Evolutionary conservation across 441 rosid species (phyloP), one percentile per base, ranked within the genome.

Genomic region (Erodium texanum): DNA sequence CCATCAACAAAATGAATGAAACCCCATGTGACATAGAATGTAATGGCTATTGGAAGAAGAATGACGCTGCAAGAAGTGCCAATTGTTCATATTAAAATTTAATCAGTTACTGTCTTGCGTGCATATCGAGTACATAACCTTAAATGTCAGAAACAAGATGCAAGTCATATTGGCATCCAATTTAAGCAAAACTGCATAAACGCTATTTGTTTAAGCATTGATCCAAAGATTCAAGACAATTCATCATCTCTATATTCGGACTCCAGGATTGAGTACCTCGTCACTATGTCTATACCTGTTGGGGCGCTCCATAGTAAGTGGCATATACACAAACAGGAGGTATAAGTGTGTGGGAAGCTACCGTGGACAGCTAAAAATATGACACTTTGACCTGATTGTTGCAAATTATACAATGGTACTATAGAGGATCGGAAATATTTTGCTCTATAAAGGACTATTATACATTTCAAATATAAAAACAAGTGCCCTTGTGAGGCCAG

Each of bases 1-100:
- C 79, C 79, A 62, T 81, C 84, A 52, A 78, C 82, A 24, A 81
- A 79, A 64, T 69, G 78, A 74, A 81, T 36, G 16, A 81, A 81
- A 62, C 75, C 75, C 82, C 82, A 76, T 0, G 84, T 78, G 52
- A 76, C 24, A 41, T 81, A 81, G 68, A 81, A 81, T 3, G 82
- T 81, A 62, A 76, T 77, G 64, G 81, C 84, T 9, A 81, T 61
- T 10, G 81, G 84, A 70, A 81, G 69, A 23, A 74, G 80, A 62
- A 81, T 76, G 72, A 81, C 84, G 66, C 80, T 81, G 84, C 78
- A 78, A 69, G 41, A 5, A 23, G 66, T 5, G 11, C 11, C 45
- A 18, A 50, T 65, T 24, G 54, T 68, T 68, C 71, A 67, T 61
- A 54, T 16, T 6, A 58, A 22, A 58, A 58, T 2, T 7, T 19